Conservation (phyloP, 2,329 filamentous ascomycete genomes). For the Fusarium clavum region DNA sequence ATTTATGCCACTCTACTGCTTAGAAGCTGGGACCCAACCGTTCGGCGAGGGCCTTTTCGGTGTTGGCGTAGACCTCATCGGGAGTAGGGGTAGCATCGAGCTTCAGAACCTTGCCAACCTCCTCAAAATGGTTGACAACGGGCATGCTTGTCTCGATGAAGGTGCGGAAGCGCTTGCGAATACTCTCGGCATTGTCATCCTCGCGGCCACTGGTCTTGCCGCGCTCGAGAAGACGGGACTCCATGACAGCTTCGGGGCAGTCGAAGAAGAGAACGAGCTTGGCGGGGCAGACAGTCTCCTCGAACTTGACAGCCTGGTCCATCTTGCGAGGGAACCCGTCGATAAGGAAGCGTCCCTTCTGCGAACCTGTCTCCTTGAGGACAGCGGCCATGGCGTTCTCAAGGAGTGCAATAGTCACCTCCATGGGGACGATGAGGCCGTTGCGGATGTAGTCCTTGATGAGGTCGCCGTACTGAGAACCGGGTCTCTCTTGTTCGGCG, state of each 20-base stretch:
- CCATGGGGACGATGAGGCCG: constrained; percentile 97
- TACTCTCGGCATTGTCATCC: constrained; percentile 95
- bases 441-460: constrained; percentile 95
- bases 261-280: constrained; percentile 93
- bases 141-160: constrained; percentile 98
- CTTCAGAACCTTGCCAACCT: constrained; percentile 81
- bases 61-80: constrained; percentile 69
- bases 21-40: constrained; percentile 58
- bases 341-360: constrained; percentile 78
- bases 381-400: constrained; percentile 90
- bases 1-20: constrained; percentile 10
- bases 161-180: constrained; percentile 94
- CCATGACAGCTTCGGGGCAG: constrained; percentile 90
- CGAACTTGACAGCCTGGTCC: constrained; percentile 95
- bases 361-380: constrained; percentile 62
- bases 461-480: constrained; percentile 89
- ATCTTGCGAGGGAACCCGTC: constrained; percentile 95
- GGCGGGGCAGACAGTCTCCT: constrained; percentile 85
- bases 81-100: constrained; percentile 77
- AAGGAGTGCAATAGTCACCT: constrained; percentile 92
- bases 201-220: constrained; percentile 92
- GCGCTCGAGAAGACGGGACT: constrained; percentile 83
- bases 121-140: constrained; percentile 86
- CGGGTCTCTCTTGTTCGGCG: constrained; percentile 88
- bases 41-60: constrained; percentile 61